These are phyloP conservation scores for Asclepias syriaca DNA, from an alignment of 257 asterid genomes.

Conservation along the genomic window DNA sequence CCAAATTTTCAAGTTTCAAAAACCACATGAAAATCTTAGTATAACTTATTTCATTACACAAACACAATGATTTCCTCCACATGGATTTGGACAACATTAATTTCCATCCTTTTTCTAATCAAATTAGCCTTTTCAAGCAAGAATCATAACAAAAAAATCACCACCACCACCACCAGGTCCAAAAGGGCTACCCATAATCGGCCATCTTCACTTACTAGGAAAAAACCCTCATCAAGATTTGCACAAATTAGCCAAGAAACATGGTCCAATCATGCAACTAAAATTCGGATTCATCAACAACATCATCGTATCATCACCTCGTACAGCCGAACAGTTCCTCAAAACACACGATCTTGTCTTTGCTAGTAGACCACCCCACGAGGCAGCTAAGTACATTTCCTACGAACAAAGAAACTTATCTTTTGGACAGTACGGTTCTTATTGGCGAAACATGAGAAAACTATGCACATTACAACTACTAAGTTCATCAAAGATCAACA, in stretches of 20 bases:
- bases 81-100: too few species aligned
- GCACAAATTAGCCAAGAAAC: not conserved
- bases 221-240: not conserved
- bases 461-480: slow-evolving; percentile 3
- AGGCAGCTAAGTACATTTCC: slow-evolving; percentile 5
- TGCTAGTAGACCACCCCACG: slow-evolving; percentile 4
- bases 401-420: not conserved
- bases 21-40: too few species aligned
- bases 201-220: not conserved
- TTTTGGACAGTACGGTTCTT: slow-evolving; percentile 11
- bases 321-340: slow-evolving; percentile 11
- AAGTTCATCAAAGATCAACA: slow-evolving; percentile 8
- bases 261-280: not conserved
- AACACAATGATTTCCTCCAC: too few species aligned
- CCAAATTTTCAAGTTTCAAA: too few species aligned
- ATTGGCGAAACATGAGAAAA: slow-evolving; percentile 14
- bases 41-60: too few species aligned
- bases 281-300: not conserved
- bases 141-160: not conserved
- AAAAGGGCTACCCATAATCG: not conserved
- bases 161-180: not conserved
- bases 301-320: not conserved
- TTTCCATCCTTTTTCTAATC: too few species aligned
- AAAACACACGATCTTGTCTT: slow-evolving; percentile 10
- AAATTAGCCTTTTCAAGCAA: not conserved